Percentiles rank a stretch among this genome's conserved stretches.
These are phyloP conservation scores for Fragosphaeria purpurea DNA, from an alignment of 2,329 filamentous ascomycete genomes.

Conservation along the genomic window DNA sequence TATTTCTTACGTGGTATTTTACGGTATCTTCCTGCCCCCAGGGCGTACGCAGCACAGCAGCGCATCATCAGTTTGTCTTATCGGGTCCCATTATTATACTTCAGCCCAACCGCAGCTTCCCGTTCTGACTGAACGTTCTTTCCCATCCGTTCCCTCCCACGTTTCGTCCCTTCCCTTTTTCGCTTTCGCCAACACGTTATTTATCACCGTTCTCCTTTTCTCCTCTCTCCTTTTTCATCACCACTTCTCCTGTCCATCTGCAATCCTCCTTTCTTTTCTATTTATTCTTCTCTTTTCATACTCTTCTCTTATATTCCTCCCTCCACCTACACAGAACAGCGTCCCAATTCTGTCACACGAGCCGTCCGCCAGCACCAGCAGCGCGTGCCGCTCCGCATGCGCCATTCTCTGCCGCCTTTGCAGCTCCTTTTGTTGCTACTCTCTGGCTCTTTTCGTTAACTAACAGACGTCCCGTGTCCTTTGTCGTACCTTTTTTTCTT, in stretches of 20 bases:
- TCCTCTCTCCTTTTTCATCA: not conserved
- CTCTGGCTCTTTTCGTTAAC: not conserved
- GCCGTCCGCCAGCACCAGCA: not conserved
- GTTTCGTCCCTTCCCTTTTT: no score
- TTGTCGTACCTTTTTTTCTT: no score
- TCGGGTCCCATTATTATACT: no score
- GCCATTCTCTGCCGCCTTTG: not conserved
- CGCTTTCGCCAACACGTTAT: no score
- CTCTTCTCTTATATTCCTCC: not conserved
- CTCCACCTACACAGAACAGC: no score
- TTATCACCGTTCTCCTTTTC: not conserved
- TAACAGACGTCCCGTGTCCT: not conserved
- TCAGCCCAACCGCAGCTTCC: no score
- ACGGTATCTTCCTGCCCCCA: no score
- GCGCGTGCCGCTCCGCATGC: not conserved
- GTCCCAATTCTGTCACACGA: no score
- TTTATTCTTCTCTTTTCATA: not conserved
- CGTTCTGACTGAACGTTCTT: not conserved
- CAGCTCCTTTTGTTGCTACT: not conserved
- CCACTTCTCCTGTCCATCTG: no score
- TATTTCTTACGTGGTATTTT: no score
- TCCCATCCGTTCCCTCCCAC: not conserved
- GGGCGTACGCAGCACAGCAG: no score
- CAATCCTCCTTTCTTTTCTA: not conserved
- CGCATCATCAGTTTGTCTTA: no score